phyloP scores from a whole-genome alignment of 352 stramenopile genomes.

The Phytopythium chamaehyphon region DNA sequence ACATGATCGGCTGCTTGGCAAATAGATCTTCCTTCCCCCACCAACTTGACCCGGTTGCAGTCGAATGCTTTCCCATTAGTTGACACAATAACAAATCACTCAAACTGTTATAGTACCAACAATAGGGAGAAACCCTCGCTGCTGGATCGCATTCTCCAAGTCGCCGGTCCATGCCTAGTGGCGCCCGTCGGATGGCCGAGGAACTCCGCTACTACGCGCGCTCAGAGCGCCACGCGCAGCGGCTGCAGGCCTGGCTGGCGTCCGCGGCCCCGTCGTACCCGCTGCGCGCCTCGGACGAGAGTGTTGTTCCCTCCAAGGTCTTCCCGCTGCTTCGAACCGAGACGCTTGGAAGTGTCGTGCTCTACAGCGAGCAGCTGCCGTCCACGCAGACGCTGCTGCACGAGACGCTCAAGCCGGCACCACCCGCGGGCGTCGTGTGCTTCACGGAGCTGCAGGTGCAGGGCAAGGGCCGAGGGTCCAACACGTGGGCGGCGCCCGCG shows the following conservation, averaged over 20 bases:
- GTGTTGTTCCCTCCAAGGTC: conserved; percentile 37
- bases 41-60: no score
- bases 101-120: no score
- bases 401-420: conserved; percentile 57
- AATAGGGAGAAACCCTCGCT: no score
- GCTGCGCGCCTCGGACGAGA: conserved; percentile 11
- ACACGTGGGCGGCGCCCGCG: conserved; percentile 85
- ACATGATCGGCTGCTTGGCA: not conserved
- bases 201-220: conserved; percentile 71
- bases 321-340: conserved; percentile 61
- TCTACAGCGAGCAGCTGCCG: conserved; percentile 60
- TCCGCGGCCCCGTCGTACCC: conserved; percentile 18
- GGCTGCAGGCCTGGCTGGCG: conserved; percentile 63
- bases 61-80: no score
- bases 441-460: conserved; percentile 77
- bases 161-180: not conserved
- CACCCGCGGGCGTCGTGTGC: conserved; percentile 66
- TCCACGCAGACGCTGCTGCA: conserved; percentile 87
- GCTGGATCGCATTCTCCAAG: no score
- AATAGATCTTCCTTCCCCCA: no score
- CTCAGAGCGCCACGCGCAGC: conserved; percentile 66
- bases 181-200: conserved; percentile 53
- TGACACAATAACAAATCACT: no score
- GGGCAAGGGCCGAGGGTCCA: conserved; percentile 78
- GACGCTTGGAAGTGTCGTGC: conserved; percentile 59